Evolutionary conservation across 2,329 filamentous ascomycete genomes (phyloP), one percentile per base, ranked within the genome.

Genomic region (Tolypocladium tundrense): DNA sequence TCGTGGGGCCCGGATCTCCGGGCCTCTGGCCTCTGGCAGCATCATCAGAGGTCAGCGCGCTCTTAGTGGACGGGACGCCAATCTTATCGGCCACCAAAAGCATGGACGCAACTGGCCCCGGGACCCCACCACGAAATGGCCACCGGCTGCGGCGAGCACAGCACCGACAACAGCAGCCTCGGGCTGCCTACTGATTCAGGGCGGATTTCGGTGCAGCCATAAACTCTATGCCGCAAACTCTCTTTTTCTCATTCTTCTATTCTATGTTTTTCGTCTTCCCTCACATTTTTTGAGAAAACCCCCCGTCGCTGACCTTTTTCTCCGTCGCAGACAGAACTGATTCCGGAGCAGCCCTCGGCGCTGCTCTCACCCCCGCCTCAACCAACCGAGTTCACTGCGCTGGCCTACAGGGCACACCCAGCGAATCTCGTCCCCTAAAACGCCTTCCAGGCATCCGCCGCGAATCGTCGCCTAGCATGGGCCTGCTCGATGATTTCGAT

Each of bases 401-500:
- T 41, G 52, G 43, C 56, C 50, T 19, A 24, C 40, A 39, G 24
- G 40, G 53, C 53, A 21, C 27, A 31, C n/a, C 42, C 50, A 43
- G 21, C 53, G 14, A 27, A 24, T 52, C 48, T 45, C 53, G 37
- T 56, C 54, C 57, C 51, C 50, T 35, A 57, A 41, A 54, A 33
- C 58, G 56, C 56, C 56, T 31, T 55, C 45, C 48, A 57, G 57
- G 56, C 56, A 45, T 54, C 16, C 54, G 24, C 40, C 52, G 61
- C 59, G 61, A 65, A 70, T 70, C 69, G 71, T 83, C 78, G 83
- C 83, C 83, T 86, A 85, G 81, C 82, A 87, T 87, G 84, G 83
- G 82, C 80, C 74, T 81, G 76, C 76, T 75, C 70, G 79, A 79
- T 72, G 84, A 87, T 64, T 87, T 87, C 76, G 81, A 86, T 80